These are phyloP conservation scores for Heimioporus retisporus DNA, from an alignment of 1,284 basidiomycete genomes.

Conservation along the genomic window DNA sequence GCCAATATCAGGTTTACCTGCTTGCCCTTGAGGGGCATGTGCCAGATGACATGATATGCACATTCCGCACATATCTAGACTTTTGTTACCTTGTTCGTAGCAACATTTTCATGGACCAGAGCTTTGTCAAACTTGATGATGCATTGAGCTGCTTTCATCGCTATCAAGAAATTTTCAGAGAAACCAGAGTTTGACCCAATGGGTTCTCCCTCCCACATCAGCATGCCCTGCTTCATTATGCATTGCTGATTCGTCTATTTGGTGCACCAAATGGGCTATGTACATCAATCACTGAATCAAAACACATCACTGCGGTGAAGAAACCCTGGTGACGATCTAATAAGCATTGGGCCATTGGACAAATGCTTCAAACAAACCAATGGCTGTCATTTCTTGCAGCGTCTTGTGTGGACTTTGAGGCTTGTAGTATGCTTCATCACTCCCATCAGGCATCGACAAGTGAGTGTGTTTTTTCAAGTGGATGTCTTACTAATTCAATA, in stretches of 20 bases:
- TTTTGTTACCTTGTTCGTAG: background rate
- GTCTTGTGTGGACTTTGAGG: background rate
- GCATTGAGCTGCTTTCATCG: constrained; percentile 42
- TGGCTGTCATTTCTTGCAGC: no score
- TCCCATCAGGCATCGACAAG: no score
- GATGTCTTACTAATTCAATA: no score
- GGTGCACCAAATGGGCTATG: no score
- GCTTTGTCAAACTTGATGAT: constrained; percentile 35
- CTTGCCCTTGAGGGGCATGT: background rate
- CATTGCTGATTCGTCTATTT: background rate
- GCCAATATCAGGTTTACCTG: background rate
- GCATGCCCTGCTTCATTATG: constrained; percentile 33
- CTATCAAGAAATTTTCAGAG: constrained; percentile 43
- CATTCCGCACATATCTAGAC: background rate
- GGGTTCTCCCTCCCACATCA: constrained; percentile 45
- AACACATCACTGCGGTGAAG: no score
- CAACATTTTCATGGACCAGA: constrained; percentile 27
- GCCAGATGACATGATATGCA: background rate
- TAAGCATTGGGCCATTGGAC: no score
- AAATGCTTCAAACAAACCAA: no score
- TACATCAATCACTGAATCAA: no score
- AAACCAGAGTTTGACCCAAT: constrained; percentile 25
- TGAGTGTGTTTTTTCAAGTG: no score
- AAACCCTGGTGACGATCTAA: no score
- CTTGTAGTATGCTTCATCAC: background rate